Base-by-base conservation (phyloP, 306 rosid genomes). In the Fagus crenata region DNA sequence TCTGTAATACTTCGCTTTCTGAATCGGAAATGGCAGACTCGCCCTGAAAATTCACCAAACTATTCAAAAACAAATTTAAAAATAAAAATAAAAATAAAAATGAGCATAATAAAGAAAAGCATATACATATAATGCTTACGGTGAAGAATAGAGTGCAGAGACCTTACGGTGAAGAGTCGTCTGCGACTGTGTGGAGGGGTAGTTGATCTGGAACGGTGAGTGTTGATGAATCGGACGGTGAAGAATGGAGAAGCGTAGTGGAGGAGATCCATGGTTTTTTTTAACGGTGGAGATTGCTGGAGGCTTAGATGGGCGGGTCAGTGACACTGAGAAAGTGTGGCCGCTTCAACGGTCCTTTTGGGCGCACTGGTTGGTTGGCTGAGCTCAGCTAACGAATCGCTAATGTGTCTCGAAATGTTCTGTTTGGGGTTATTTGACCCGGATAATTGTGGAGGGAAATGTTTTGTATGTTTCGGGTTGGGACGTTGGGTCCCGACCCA, bases 111-210 rank as follows among this genome's bases (percentile, higher is more conserved):
- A 7, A 58, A 58, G 64, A 8, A 58, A 28, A 58, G 7, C 35
- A 35, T 58, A 18, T 31, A 28, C 9, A 43, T 43, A 6, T 43
- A 43, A 13, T 43, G 5, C 9, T 0, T 8, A 13, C 7, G 51
- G 41, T 7, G 36, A 49, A 49, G 72, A 72, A 54, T 40, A 41
- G 49, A 75, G 40, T 54, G 58, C 74, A 75, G 83, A 85, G 77
- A 92, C 93, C 90, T 83, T 83, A 82, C 85, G 79, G 22, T 49
- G 87, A 75, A 82, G 78, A 67, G 77, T 60, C 78, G 79, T 6
- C 59, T 17, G 76, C 39, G 67, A 28, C 53, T 5, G 53, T 72
- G 73, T 58, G 76, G 72, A 55, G 77, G 51, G 64, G 78, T 40
- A 65, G 49, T 39, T 49, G 71, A 67, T 7, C 71, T 8, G 18